Conservation (phyloP, 805 yeast species). For the Allodekkera sacchari region DNA sequence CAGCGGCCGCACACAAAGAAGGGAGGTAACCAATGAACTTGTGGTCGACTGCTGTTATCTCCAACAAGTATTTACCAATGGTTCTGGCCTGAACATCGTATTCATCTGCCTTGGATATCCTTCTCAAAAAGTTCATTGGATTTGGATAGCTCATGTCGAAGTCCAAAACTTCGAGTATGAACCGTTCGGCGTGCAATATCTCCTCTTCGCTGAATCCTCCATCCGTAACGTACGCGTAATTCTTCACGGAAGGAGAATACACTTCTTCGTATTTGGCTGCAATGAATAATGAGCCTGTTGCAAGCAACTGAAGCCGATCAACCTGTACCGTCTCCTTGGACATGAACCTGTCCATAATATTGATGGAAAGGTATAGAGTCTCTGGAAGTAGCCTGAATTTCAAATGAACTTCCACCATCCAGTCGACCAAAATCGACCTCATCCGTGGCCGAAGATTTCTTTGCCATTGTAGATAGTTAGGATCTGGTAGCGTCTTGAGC, state of each 20-base stretch:
- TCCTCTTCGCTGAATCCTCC: slow-evolving; percentile 77
- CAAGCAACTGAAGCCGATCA: slow-evolving; percentile 74
- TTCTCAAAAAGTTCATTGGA: slow-evolving; percentile 81
- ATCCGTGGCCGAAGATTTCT: slow-evolving; percentile 67
- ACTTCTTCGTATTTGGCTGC: slow-evolving; percentile 95
- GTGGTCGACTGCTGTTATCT: slow-evolving; percentile 68
- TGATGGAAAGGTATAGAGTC: slow-evolving; percentile 74
- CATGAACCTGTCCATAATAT: slow-evolving; percentile 82
- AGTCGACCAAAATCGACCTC: slow-evolving; percentile 85
- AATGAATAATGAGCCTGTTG: slow-evolving; percentile 77
- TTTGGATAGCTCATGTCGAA: slow-evolving; percentile 80
- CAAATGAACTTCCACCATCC: slow-evolving; percentile 86
- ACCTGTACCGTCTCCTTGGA: slow-evolving; percentile 65
- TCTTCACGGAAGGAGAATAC: slow-evolving; percentile 73
- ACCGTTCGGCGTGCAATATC: slow-evolving; percentile 76
- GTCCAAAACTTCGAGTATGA: slow-evolving; percentile 59
- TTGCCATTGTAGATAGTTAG: slow-evolving; percentile 59
- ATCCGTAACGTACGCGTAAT: slow-evolving; percentile 83
- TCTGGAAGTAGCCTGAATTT: slow-evolving; percentile 80
- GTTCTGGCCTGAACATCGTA: slow-evolving; percentile 81
- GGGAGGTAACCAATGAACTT: slow-evolving; percentile 68
- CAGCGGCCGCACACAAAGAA: slow-evolving; percentile 75
- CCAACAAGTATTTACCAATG: slow-evolving; percentile 75
- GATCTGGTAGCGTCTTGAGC: slow-evolving; percentile 60
- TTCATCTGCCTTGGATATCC: slow-evolving; percentile 86